Conservation (phyloP, 2,329 filamentous ascomycete species). For the Neospermospora avenae region DNA sequence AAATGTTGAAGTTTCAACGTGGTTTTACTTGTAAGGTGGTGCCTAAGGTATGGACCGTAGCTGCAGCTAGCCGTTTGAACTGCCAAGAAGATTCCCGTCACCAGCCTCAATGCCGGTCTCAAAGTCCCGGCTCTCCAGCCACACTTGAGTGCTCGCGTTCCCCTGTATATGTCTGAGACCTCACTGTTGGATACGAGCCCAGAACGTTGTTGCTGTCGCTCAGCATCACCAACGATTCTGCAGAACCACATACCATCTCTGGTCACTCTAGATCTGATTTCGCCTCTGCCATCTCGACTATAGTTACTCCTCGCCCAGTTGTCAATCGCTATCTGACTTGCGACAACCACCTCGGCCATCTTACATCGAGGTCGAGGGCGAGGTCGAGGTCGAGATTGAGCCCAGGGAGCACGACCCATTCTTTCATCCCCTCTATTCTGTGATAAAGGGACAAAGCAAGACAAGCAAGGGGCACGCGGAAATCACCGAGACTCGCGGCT, state of each 20-base stretch:
- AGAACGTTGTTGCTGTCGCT: background rate
- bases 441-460: background rate
- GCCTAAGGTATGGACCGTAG: too few species aligned
- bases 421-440: background rate
- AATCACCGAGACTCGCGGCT: conserved; percentile 4
- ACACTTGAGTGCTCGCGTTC: background rate
- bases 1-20: too few species aligned
- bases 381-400: background rate
- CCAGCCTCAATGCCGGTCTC: too few species aligned
- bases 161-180: background rate
- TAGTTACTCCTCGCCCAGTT: background rate
- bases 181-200: background rate
- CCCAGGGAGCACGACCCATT: background rate
- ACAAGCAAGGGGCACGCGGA: background rate
- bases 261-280: too few species aligned
- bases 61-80: too few species aligned
- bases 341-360: background rate
- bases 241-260: background rate
- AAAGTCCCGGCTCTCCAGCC: background rate
- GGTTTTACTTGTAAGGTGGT: too few species aligned
- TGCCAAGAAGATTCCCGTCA: too few species aligned
- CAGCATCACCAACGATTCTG: background rate
- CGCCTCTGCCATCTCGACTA: background rate
- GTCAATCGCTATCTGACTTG: background rate
- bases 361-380: background rate